Base-by-base conservation (phyloP, 1,139 yeast genomes). In the Magnusiomyces suaveolens region DNA sequence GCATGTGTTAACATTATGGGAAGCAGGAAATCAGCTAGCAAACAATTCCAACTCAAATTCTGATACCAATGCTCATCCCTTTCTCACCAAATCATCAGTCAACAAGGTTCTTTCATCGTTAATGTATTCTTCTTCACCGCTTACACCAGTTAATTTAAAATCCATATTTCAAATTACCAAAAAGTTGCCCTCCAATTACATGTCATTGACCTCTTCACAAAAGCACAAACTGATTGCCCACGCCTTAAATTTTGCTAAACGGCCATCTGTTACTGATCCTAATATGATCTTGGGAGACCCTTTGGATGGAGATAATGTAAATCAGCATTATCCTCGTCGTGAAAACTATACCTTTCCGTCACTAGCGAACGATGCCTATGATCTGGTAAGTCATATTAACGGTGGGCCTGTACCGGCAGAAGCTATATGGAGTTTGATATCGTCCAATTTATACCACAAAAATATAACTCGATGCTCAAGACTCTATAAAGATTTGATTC, bases 311-410 rank as follows among this genome's bases (percentile, higher is more conserved):
- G n/a, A n/a, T n/a, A n/a, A n/a, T n/a, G n/a, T 12, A 6, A 29
- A 29, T 29, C n/a, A 41, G 3, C 46, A 41, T 18, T 14, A n/a
- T 3, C 20, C 23, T 18, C 20, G n/a, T 3, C 14, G 14, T 18
- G 46, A 14, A 3, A 41, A 24, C 20, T 23, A 24, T 51, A 56
- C 24, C 55, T 20, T 54, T 47, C 63, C 65, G 3, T 51, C 60
- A 12, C 52, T 63, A 33, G 60, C 63, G n/a, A 62, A 63, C 52
- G 66, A 63, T 49, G 50, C 59, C 32, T 59, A 54, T 36, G 50
- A 56, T n/a, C 46, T 61, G 26, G 52, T 55, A 1, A 43, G 39
- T 38, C 33, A 46, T 6, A 36, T 60, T 1, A 54, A 54, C 2
- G 65, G 65, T 2, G 62, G 55, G 12, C 54, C 51, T 3, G 51